Conservation (phyloP, 2,329 filamentous ascomycete species). For the Pestalotiopsis sp. region DNA sequence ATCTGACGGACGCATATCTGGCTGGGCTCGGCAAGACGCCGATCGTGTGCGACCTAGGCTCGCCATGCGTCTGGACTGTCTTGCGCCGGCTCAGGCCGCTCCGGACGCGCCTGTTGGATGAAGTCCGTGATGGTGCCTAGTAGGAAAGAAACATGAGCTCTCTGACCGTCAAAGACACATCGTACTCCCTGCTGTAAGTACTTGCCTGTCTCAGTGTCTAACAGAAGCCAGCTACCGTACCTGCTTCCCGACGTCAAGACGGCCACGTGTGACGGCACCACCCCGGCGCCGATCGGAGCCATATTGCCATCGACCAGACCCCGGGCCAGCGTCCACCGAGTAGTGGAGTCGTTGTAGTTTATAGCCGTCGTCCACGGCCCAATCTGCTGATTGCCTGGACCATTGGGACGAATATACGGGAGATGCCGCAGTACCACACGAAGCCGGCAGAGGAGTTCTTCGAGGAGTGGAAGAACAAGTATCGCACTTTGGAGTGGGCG, state of each 20-base stretch:
- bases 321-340: not conserved
- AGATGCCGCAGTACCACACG: not conserved
- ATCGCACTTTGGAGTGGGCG: not conserved
- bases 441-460: not conserved
- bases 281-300: not conserved
- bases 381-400: not conserved
- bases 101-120: not conserved
- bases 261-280: not conserved
- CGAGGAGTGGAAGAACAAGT: conserved; percentile 1
- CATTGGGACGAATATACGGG: not conserved
- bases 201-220: not conserved
- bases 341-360: not conserved
- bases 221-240: not conserved
- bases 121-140: not conserved
- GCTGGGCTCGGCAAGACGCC: not conserved
- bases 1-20: not conserved
- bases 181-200: not conserved
- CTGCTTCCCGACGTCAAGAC: not conserved
- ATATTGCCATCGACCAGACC: not conserved
- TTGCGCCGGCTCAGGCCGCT: not conserved
- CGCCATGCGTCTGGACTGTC: not conserved
- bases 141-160: not conserved
- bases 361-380: not conserved
- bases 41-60: not conserved
- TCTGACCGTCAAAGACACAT: not conserved